Base-by-base conservation (phyloP, 768 basidiomycete species). In the Leccinum subgranulosum region DNA sequence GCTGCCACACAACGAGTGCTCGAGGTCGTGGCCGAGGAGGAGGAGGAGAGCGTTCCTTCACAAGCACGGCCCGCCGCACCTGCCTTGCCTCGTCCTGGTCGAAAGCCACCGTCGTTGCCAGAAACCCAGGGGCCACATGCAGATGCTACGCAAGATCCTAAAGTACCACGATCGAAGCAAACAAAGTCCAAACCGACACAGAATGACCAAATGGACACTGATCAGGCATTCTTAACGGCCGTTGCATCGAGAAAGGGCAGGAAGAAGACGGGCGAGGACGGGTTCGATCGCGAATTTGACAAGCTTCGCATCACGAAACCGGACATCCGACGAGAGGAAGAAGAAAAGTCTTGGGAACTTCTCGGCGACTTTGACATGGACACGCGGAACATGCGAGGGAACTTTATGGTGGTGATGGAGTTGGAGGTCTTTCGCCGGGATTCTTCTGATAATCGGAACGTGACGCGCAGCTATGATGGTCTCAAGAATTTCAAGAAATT, bases 251-350 rank as follows among this genome's bases (percentile, higher is more conserved):
- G 76, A 21, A 90, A 88, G 64, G 78, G 79, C 19, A 86, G 84
- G 1, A 88, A 86, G 75, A 85, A 80, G 65, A 61, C 72, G 61
- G 61, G 73, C 2, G 88, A 88, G 66, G 86, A 89, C 64, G 76
- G 77, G 4, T 89, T 89, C 58, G 90, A 92, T 71, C 79, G 86
- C 17, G 90, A 92, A 56, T 92, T 92, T 65, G 90, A 90, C 66
- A 83, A 86, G 46, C 74, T 92, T 55, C 84, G 82, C 63, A 87
- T 92, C 47, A 79, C 84, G 6, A 86, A 83, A 64, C 85, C 88
- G 3, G 82, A 83, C 51, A 60, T 84, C 51, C 74, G 73, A 55
- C 71, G 66, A 3, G 77, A 78, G 27, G 79, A 83, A 19, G 74
- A 73, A 31, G 81, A 81, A 47, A 72, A 79, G 45, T 77, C 80